Evolutionary conservation across 2,329 filamentous ascomycete species (phyloP), one percentile per base, ranked within the genome.

Genomic region (Alternaria ventricosa): DNA sequence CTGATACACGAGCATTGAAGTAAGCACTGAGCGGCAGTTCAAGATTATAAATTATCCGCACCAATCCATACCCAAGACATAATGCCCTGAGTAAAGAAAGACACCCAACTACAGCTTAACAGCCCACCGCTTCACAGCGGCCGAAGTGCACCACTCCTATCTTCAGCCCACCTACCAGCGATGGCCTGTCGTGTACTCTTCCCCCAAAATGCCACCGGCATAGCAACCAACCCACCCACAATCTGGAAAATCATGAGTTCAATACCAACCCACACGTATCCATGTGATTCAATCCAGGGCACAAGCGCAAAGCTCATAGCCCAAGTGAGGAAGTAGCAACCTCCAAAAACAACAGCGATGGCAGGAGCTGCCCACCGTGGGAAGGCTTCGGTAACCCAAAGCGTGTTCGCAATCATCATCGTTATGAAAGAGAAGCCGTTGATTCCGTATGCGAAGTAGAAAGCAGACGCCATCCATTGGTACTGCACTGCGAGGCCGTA

Each of bases 191-290:
- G 60, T 4, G 68, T 62, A 20, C 61, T 70, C 61, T 76, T 78
- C 0, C 75, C 75, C 73, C 72, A 76, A 46, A 78, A 77, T 1
- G 72, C 74, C n/a, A 76, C 65, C 1, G 75, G 75, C 30, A 76
- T 28, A 5, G 68, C 67, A 4, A 77, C 61, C 6, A 76, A 28
- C 4, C 75, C 75, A 12, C 65, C 54, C 1, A 70, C 47, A 18
- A 82, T 58, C 65, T 84, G 64, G 66, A 82, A 60, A 45, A 77
- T 47, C 72, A 77, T 54, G 70, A 81, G 61, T 66, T 83, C 54
- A 67, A 81, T 63, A 50, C 78, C 67, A 47, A 78, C 63, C 58
- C 75, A 30, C 70, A 74, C 59, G 53, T 67, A 75, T 0, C 73
- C 75, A 22, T 78, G 73, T 6, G 68, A 58, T 0, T 46, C 45